These are phyloP conservation scores for Lupinus albus DNA, from an alignment of 306 rosid species.

Conservation along the genomic window DNA sequence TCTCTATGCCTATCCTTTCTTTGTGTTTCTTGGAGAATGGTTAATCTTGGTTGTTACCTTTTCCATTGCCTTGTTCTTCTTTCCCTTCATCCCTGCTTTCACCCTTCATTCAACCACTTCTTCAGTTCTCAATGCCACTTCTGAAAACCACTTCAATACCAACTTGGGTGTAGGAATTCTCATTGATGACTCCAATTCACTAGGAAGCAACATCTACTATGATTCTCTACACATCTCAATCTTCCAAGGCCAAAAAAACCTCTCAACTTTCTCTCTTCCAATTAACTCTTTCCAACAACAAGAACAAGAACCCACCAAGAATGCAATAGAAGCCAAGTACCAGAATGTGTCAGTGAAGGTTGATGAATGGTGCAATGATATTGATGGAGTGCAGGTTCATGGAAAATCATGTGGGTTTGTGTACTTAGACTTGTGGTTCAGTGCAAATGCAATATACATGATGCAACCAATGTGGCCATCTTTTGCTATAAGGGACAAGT, in stretches of 20 bases:
- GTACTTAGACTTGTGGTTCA: slow-evolving; percentile 34
- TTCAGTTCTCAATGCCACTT: not conserved
- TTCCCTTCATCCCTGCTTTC: slow-evolving; percentile 41
- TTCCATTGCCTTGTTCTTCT: slow-evolving; percentile 30
- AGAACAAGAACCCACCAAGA: not conserved
- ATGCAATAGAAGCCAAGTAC: slow-evolving; percentile 28
- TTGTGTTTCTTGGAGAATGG: slow-evolving; percentile 42
- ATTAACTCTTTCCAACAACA: not conserved
- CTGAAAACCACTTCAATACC: slow-evolving; percentile 11
- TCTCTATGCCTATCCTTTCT: not conserved
- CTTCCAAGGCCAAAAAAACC: slow-evolving; percentile 28
- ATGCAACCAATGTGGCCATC: slow-evolving; percentile 20
- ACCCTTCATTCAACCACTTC: slow-evolving; percentile 38
- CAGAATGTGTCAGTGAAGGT: slow-evolving; percentile 22
- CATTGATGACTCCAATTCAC: not conserved
- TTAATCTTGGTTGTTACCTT: slow-evolving; percentile 18
- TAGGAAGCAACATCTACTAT: slow-evolving; percentile 36
- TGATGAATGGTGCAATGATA: slow-evolving; percentile 36
- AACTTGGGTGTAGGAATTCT: slow-evolving; percentile 3
- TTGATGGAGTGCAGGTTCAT: not conserved
- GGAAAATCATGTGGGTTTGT: slow-evolving; percentile 35
- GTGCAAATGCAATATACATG: slow-evolving; percentile 3
- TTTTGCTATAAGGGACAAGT: slow-evolving; percentile 22
- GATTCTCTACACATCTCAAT: slow-evolving; percentile 32
- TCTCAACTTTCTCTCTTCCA: slow-evolving; percentile 26